phyloP scores from a whole-genome alignment of 495 filamentous ascomycete genomes.

The Hyaloscypha variabilis region DNA sequence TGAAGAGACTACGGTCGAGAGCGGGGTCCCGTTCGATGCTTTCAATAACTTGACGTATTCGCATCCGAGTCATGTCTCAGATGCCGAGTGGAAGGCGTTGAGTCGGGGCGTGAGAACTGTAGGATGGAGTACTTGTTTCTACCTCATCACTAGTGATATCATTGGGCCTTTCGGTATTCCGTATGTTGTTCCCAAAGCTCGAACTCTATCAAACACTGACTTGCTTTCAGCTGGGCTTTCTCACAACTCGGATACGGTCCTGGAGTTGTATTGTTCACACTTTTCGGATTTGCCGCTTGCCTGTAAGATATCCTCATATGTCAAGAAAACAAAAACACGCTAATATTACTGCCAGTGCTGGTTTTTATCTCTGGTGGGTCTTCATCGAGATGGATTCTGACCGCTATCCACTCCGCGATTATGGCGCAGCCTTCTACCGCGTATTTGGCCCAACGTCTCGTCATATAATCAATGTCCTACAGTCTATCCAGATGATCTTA shows the following conservation, averaged over 20 bases:
- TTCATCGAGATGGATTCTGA: slow-evolving; percentile 59
- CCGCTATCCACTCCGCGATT: slow-evolving; percentile 59
- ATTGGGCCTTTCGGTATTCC: not conserved
- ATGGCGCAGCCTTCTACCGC: slow-evolving; percentile 45
- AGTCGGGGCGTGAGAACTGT: not conserved
- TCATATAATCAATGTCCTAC: slow-evolving; percentile 51
- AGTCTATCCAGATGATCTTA: slow-evolving; percentile 52
- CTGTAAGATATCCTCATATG: not conserved
- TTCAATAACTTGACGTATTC: not conserved
- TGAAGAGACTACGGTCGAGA: not conserved
- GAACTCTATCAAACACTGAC: not conserved
- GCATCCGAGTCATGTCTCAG: not conserved
- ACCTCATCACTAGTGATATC: not conserved
- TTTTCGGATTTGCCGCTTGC: not conserved
- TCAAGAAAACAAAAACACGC: not conserved
- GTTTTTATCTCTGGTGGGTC: slow-evolving; percentile 46
- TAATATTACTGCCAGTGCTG: not conserved
- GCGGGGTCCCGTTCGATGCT: not conserved
- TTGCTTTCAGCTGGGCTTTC: not conserved
- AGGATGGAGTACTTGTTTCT: not conserved
- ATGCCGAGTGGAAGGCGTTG: not conserved
- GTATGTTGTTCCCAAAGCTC: not conserved
- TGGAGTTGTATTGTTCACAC: not conserved
- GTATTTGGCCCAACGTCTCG: slow-evolving; percentile 51
- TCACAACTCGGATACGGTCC: slow-evolving; percentile 2